Percentiles rank a stretch among this genome's conserved stretches.
phyloP scores from a whole-genome alignment of 2,329 filamentous ascomycete species.

The Esteya vermicola region DNA sequence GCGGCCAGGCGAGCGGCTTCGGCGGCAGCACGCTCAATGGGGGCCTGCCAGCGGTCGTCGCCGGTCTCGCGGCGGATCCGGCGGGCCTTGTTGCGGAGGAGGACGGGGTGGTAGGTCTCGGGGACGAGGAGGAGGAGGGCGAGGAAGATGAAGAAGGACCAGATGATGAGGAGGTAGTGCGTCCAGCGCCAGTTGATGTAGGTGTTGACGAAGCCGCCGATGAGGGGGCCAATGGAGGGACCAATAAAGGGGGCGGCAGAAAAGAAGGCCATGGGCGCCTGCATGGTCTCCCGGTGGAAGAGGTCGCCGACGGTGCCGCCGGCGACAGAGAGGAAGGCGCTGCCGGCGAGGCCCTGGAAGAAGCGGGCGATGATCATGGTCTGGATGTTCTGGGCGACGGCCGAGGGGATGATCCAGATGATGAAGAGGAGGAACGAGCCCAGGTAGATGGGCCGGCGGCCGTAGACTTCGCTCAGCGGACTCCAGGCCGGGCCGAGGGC shows the following conservation, averaged over 20 bases:
- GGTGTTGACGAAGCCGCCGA: constrained; percentile 74
- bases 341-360: constrained; percentile 58
- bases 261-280: constrained; percentile 73
- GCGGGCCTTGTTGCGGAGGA: constrained; percentile 59
- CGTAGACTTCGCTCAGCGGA: constrained; percentile 65
- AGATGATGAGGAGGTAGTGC: constrained; percentile 75
- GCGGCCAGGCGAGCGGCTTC: too few species aligned
- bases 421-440: constrained; percentile 59
- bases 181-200: constrained; percentile 65
- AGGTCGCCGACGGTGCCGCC: constrained; percentile 78
- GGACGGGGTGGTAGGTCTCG: constrained; percentile 72
- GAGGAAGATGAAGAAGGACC: constrained; percentile 51
- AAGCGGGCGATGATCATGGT: constrained; percentile 71
- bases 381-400: constrained; percentile 66
- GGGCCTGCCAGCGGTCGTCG: constrained; percentile 62
- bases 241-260: constrained; percentile 51
- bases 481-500: constrained; percentile 49
- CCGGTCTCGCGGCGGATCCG: constrained; percentile 59
- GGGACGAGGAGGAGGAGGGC: constrained; percentile 61
- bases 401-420: constrained; percentile 69
- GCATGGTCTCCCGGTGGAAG: constrained; percentile 54
- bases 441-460: constrained; percentile 68
- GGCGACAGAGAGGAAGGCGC: constrained; percentile 57
- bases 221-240: constrained; percentile 41
- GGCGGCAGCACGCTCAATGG: constrained; percentile 53